Evolutionary conservation across 148 eudicot genomes (phyloP).

Genomic region (Simmondsia chinensis): DNA sequence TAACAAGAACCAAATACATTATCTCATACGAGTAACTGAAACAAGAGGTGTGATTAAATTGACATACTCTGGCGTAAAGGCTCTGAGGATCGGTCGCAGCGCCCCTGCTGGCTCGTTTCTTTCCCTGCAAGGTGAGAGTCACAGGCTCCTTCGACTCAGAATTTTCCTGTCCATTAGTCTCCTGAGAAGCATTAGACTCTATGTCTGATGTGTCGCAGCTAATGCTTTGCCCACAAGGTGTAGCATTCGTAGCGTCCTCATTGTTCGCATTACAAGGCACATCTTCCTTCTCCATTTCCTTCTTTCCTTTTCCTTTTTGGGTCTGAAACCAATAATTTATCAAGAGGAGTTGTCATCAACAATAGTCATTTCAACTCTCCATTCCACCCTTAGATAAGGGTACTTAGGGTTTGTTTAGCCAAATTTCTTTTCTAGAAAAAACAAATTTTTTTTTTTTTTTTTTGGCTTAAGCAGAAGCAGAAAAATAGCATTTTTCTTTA

Average conservation of each 20-base stretch:
- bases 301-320: constrained; percentile 12
- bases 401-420: no score
- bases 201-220: constrained; percentile 14
- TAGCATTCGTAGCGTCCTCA: constrained; percentile 7
- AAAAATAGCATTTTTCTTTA: no score
- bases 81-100: constrained; percentile 58
- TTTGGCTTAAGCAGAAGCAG: no score
- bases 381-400: no score
- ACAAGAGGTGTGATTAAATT: neutral
- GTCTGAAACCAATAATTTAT: no score
- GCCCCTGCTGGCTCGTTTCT: constrained; percentile 45
- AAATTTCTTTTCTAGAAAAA: no score
- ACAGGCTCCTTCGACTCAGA: constrained; percentile 11
- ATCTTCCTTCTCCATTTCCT: constrained; percentile 9
- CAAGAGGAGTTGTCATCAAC: no score
- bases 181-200: constrained; percentile 12
- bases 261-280: neutral
- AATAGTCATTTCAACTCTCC: no score
- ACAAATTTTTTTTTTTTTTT: no score
- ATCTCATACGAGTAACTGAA: neutral
- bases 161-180: constrained; percentile 6
- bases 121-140: constrained; percentile 16
- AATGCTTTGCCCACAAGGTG: constrained; percentile 2
- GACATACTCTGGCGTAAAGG: constrained; percentile 49
- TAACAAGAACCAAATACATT: neutral